Percentiles rank a stretch among this genome's conserved stretches.
Conservation (phyloP, 108 stramenopile genomes). For the Cylindrotheca fusiformis region DNA sequence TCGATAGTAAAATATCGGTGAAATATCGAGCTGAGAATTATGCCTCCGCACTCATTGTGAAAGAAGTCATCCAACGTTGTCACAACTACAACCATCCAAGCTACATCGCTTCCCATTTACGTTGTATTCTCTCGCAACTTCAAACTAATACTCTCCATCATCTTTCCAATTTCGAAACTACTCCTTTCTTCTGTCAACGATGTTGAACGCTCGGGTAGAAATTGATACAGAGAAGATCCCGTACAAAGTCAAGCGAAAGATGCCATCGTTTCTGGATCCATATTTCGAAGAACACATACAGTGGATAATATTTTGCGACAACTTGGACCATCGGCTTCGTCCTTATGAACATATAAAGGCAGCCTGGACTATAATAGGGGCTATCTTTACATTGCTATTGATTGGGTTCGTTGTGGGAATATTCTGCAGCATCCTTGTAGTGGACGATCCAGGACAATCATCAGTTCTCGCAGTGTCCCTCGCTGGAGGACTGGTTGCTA, state of each 20-base stretch:
- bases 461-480: slow-evolving; percentile 6
- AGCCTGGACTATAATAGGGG: slow-evolving; percentile 14
- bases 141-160: no score
- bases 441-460: slow-evolving; percentile 10
- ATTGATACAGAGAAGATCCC: slow-evolving; percentile 9
- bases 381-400: slow-evolving; percentile 11
- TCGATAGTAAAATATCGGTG: no score
- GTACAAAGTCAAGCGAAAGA: slow-evolving; percentile 9
- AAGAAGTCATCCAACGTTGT: no score
- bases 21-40: no score
- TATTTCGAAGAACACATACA: slow-evolving; percentile 11
- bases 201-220: slow-evolving; percentile 15
- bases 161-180: no score
- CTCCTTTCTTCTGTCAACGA: no score
- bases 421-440: slow-evolving; percentile 5
- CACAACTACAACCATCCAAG: no score
- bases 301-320: slow-evolving; percentile 24
- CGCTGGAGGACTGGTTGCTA: slow-evolving; percentile 9
- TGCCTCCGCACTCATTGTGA: no score
- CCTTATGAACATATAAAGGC: slow-evolving; percentile 26
- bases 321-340: slow-evolving; percentile 8
- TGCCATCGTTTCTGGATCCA: slow-evolving; percentile 11
- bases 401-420: slow-evolving; percentile 21
- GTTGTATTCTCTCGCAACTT: no score
- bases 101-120: no score